Evolutionary conservation across 2,329 filamentous ascomycete species (phyloP), one percentile per base, ranked within the genome.

Genomic region (Coniochaeta sp.): DNA sequence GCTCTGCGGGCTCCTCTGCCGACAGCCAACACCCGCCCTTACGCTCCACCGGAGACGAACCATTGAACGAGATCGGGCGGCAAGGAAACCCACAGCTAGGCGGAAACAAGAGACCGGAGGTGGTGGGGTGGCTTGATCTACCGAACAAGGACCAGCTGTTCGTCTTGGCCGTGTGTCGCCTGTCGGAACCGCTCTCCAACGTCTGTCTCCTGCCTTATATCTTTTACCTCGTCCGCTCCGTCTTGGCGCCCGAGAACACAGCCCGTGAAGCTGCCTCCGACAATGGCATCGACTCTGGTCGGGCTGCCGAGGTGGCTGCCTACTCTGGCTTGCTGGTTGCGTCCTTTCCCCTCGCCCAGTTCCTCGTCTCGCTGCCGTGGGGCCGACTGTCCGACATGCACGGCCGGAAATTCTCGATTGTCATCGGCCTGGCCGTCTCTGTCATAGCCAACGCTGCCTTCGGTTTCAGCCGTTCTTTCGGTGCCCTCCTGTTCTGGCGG

Each of bases 211-310:
- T 86, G 40, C 82, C 86, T 1, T 91, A 91, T 71, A 80, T 91
- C 70, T 91, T 88, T 74, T 90, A 89, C 72, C 87, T 90, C 69
- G 81, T 91, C 17, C 83, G 83, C 62, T 90, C 85, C 0, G 89
- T 90, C 63, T 63, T 75, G 57, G 54, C 66, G 5, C 24, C 34
- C 31, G 34, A 36, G 11, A 26, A 60, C 31, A 36, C 54, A 7
- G 31, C 54, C 34, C 28, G n/a, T 9, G 54, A 57, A 6, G 4
- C 12, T 6, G 17, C 28, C 17, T 6, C 54, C 14, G 55, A 40
- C 55, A 58, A 12, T 34, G 6, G 6, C 55, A 54, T 22, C 34
- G 34, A 38, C 43, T 57, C 50, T 34, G 5, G 54, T 12, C 54
- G 36, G n/a, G 60, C 63, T 33, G 69, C 57, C 24, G 67, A 62